Conservation (phyloP, 441 rosid genomes). For the Gossypium trilobum region DNA sequence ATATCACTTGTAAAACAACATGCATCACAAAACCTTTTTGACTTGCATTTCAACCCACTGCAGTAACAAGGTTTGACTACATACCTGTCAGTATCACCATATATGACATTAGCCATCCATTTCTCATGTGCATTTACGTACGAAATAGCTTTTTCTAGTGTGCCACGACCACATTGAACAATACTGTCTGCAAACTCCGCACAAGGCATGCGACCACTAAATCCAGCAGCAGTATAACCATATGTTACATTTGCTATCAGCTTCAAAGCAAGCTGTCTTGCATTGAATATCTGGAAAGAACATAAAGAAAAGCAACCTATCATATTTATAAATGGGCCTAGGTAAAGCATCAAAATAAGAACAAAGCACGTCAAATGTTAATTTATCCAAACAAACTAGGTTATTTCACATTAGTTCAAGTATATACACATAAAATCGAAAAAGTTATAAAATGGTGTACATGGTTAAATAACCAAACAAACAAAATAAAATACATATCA, state of each 20-base stretch:
- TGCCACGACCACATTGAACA: conserved; percentile 93
- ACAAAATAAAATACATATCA: neutral
- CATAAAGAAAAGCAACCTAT: conserved; percentile 8
- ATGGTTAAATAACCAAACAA: neutral
- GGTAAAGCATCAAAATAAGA: neutral
- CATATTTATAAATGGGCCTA: conserved; percentile 6
- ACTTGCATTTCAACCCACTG: neutral
- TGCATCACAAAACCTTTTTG: neutral
- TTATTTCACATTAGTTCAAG: neutral
- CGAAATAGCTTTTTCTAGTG: conserved; percentile 81
- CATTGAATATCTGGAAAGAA: conserved; percentile 77
- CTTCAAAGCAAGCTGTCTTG: conserved; percentile 98
- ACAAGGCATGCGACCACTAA: conserved; percentile 99
- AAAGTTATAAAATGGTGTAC: neutral
- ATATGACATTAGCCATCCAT: conserved; percentile 78
- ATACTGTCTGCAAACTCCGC: conserved; percentile 98
- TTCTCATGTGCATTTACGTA: conserved; percentile 59
- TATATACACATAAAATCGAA: neutral
- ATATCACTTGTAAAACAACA: neutral
- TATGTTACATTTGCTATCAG: conserved; percentile 95
- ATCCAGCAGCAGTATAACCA: conserved; percentile 98
- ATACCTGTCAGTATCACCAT: conserved; percentile 98
- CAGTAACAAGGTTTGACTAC: neutral
- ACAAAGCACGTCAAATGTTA: neutral
- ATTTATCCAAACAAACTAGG: neutral